Evolutionary conservation across 2,329 filamentous ascomycete genomes (phyloP).

Genomic region (Pestalotiopsis sp.): DNA sequence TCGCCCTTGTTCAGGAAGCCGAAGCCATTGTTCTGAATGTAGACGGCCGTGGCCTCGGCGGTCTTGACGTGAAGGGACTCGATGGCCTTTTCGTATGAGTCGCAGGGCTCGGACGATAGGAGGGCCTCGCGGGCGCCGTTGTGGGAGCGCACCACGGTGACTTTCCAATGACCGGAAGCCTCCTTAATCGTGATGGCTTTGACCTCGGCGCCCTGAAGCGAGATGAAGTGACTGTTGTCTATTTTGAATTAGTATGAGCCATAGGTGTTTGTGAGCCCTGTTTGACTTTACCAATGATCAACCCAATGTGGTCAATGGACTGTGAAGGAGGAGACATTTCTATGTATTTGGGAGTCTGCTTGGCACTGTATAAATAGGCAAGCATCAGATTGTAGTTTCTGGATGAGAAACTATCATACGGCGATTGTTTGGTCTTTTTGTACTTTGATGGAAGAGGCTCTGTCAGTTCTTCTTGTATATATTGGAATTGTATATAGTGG

Average conservation of each 20-base stretch:
- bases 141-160: constrained; percentile 27
- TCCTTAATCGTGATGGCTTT: constrained; percentile 27
- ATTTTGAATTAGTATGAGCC: not conserved
- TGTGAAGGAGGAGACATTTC: not conserved
- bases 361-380: not conserved
- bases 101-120: constrained; percentile 25
- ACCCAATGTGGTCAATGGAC: not conserved
- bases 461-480: too few species aligned
- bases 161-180: constrained; percentile 23
- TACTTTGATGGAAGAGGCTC: not conserved
- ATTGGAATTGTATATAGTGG: too few species aligned
- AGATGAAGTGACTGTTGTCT: constrained; percentile 34
- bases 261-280: not conserved
- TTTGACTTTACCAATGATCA: constrained; percentile 23
- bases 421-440: not conserved
- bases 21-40: constrained; percentile 30
- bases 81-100: constrained; percentile 23
- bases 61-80: constrained; percentile 31
- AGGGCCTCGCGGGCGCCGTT: constrained; percentile 24
- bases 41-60: constrained; percentile 29
- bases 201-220: constrained; percentile 27
- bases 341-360: not conserved
- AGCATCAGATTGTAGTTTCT: not conserved
- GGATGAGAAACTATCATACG: not conserved
- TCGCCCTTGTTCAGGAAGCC: constrained; percentile 21